Conservation (phyloP, 2,329 filamentous ascomycete species). For the Cladosporium cucumerinum region DNA sequence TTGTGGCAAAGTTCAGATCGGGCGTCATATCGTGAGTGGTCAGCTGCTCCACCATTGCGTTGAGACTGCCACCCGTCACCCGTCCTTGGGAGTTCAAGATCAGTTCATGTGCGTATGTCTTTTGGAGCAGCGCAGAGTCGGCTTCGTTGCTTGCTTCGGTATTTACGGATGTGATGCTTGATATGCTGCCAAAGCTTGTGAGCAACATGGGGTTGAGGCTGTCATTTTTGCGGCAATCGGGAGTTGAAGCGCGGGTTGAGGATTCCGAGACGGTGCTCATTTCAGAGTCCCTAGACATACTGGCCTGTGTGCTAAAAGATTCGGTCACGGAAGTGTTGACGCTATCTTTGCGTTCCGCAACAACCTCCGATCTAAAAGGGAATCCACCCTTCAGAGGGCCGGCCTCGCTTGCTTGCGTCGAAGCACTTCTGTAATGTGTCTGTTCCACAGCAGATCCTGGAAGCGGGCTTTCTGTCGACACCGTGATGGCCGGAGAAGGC, state of each 20-base stretch:
- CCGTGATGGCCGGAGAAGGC: constrained; percentile 13
- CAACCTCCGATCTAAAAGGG: constrained; percentile 17
- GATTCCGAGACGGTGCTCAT: constrained; percentile 74
- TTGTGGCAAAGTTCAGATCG: constrained; percentile 85
- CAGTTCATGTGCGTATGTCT: constrained; percentile 86
- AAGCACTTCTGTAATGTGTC: constrained; percentile 1
- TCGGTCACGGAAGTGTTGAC: constrained; percentile 73
- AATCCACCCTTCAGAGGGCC: constrained; percentile 18
- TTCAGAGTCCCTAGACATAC: constrained; percentile 71
- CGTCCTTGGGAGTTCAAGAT: constrained; percentile 93
- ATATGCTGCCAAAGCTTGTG: constrained; percentile 63
- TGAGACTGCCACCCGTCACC: constrained; percentile 86
- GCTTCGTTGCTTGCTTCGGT: constrained; percentile 75
- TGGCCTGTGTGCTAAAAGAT: constrained; percentile 74
- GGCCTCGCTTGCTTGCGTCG: neutral
- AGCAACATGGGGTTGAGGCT: constrained; percentile 52
- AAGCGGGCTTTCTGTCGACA: constrained; percentile 4
- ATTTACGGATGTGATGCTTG: constrained; percentile 61
- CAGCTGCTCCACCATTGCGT: constrained; percentile 87
- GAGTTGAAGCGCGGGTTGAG: constrained; percentile 85
- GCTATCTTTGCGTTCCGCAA: constrained; percentile 56
- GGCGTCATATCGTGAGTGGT: constrained; percentile 92
- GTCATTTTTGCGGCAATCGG: constrained; percentile 59
- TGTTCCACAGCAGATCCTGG: neutral
- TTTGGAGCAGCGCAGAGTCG: constrained; percentile 82